Evolutionary conservation across 768 basidiomycete species (phyloP).

Genomic region (Hypsizygus marmoreus): DNA sequence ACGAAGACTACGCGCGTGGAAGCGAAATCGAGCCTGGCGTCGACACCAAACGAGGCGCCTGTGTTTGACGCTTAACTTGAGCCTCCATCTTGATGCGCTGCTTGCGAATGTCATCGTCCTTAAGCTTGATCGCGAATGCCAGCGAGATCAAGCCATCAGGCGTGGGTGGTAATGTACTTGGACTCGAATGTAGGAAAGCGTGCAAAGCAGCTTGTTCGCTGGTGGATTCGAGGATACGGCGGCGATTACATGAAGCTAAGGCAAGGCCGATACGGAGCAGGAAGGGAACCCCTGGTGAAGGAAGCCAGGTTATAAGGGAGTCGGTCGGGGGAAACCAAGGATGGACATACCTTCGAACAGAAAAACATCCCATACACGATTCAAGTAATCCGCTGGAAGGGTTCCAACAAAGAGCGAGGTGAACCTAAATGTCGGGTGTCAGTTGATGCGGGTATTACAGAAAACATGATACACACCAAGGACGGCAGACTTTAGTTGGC

Average conservation of each 20-base stretch:
- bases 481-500: constrained; percentile 57
- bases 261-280: constrained; percentile 75
- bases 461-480: constrained; percentile 50
- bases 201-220: constrained; percentile 49
- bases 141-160: constrained; percentile 67
- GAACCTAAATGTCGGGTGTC: constrained; percentile 51
- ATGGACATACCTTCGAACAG: constrained; percentile 66
- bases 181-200: constrained; percentile 52
- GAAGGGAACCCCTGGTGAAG: constrained; percentile 61
- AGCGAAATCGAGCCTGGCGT: constrained; percentile 25
- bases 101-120: constrained; percentile 79
- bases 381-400: constrained; percentile 64
- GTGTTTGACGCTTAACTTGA: constrained; percentile 65
- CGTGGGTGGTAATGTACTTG: constrained; percentile 53
- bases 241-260: constrained; percentile 60
- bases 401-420: constrained; percentile 68
- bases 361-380: constrained; percentile 83
- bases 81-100: constrained; percentile 75
- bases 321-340: background rate
- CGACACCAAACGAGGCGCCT: constrained; percentile 33
- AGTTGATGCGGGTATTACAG: background rate
- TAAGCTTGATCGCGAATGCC: constrained; percentile 65
- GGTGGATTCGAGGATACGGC: constrained; percentile 52
- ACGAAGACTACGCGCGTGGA: too few relatives aligned
- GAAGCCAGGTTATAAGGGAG: background rate